Conservation (phyloP, 306 rosid genomes). For the cucumber (Cucumis sativus) region DNA sequence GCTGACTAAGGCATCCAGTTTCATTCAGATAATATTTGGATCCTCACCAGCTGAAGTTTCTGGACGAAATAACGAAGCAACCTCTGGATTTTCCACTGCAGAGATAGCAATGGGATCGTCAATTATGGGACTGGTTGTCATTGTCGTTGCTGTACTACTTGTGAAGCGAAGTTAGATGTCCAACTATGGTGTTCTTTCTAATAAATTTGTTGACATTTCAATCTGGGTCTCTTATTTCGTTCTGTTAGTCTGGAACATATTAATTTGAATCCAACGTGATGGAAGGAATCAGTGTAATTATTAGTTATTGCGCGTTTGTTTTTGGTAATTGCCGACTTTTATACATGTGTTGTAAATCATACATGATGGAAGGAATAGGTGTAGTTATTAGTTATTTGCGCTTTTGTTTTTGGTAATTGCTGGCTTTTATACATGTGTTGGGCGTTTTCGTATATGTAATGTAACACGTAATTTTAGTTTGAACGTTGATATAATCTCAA, state of each 20-base stretch:
- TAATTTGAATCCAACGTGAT: neutral
- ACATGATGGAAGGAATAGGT: neutral
- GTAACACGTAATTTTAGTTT: neutral
- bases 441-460: neutral
- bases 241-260: neutral
- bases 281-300: neutral
- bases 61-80: constrained; percentile 19
- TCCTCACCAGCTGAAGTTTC: constrained; percentile 21
- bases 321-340: neutral
- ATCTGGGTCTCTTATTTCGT: neutral
- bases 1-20: constrained; percentile 29
- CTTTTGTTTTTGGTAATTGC: neutral
- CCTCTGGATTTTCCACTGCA: neutral
- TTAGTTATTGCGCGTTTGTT: neutral
- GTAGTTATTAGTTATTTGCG: neutral
- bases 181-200: neutral
- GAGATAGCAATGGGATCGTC: constrained; percentile 28
- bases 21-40: constrained; percentile 41
- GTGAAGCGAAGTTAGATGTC: constrained; percentile 40
- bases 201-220: constrained; percentile 30
- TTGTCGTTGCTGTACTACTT: constrained; percentile 51
- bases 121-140: constrained; percentile 54
- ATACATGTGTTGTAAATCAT: neutral
- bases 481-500: neutral
- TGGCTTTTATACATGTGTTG: neutral